Base-by-base conservation (phyloP, 2,329 filamentous ascomycete species). In the Aaosphaeria pasadenensis region DNA sequence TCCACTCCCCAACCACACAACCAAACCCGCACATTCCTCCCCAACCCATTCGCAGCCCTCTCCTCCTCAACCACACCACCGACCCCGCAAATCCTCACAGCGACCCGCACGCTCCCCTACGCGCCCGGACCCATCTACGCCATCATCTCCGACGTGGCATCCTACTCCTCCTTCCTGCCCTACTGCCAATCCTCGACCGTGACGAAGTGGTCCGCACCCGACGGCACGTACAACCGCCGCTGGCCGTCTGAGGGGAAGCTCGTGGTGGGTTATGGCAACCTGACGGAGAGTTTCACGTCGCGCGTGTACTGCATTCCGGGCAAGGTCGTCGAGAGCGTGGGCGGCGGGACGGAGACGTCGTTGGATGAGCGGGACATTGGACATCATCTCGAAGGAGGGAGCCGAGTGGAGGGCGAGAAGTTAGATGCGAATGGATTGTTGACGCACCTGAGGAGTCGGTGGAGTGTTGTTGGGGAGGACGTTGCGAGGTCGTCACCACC, bases 91-190 rank as follows among this genome's bases (percentile, higher is more conserved):
- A 82, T 76, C 55, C 79, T 97, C 48, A 83, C 81, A 44, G 91
- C 90, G 7, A 78, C 80, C 17, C 87, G 90, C 52, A 87, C 80
- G 4, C 85, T 97, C 11, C 87, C 88, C 11, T 95, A 95, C 76
- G 74, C 85, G 1, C 76, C 84, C 31, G 62, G 71, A 4, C 77
- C 83, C 1, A 84, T 99, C 58, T 99, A 94, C 81, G 77, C 79
- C 57, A 81, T 96, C 46, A 91, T 99, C 69, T 85, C 91, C 73
- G 90, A 96, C 71, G 85, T 99, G 55, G 83, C 89, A 70, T 58
- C 54, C 54, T 99, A 99, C 81, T 77, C 80, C 35, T 70, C 77
- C 56, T 99, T 97, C 77, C 83, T 99, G n/a, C 94, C 94, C 7
- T 96, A 95, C 80, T 95, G 92, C 74, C 81, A 83, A 39, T 77